Evolutionary conservation across 768 basidiomycete genomes (phyloP).

Genomic region (Hypholoma sublateritium): DNA sequence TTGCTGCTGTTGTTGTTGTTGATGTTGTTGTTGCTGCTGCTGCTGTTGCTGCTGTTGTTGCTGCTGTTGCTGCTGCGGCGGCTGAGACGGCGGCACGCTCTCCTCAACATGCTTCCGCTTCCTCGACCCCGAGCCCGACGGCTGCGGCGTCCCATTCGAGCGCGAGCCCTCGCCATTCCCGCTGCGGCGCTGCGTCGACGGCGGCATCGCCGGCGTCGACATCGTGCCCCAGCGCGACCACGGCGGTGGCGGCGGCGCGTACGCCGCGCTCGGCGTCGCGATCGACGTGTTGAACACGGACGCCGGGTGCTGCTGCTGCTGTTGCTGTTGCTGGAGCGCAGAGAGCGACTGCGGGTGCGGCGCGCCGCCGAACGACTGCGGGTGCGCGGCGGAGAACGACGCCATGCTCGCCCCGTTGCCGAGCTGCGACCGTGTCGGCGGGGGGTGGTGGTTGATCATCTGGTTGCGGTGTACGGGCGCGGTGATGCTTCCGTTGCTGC

Average conservation of each 20-base stretch:
- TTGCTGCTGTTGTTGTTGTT: constrained; percentile 9
- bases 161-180: constrained; percentile 29
- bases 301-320: constrained; percentile 18
- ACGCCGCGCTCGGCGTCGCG: constrained; percentile 8
- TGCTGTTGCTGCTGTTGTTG: constrained; percentile 14
- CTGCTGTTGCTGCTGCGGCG: constrained; percentile 23
- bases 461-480: constrained; percentile 21
- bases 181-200: constrained; percentile 40
- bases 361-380: constrained; percentile 9
- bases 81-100: constrained; percentile 22
- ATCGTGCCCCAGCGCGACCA: constrained; percentile 52
- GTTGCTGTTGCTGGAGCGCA: constrained; percentile 20
- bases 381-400: constrained; percentile 7
- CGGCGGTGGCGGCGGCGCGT: constrained; percentile 34
- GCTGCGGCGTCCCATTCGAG: constrained; percentile 32
- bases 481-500: constrained; percentile 18
- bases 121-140: constrained; percentile 35
- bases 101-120: constrained; percentile 50
- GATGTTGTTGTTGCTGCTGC: constrained; percentile 23
- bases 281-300: constrained; percentile 14
- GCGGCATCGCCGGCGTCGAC: constrained; percentile 44
- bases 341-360: constrained; percentile 8
- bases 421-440: constrained; percentile 17
- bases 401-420: constrained; percentile 6
- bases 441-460: constrained; percentile 17